These are phyloP conservation scores for Selenicereus undatus DNA, from an alignment of 148 eudicot genomes.

Conservation along the genomic window DNA sequence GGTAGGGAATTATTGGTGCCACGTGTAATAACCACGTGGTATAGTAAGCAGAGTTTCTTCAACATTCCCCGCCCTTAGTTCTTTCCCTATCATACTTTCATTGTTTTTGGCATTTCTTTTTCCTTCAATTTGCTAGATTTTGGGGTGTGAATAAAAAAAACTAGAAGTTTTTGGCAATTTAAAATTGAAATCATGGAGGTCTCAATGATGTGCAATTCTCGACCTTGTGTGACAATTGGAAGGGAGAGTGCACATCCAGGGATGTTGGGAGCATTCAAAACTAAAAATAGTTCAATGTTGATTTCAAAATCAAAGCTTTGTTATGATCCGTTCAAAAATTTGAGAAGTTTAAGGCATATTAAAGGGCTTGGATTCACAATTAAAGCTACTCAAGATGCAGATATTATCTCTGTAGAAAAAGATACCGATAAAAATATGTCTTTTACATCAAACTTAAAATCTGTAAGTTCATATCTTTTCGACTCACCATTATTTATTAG, in stretches of 20 bases:
- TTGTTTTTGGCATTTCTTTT: not conserved
- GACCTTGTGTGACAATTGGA: conserved; percentile 7
- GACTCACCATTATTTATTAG: too few species aligned
- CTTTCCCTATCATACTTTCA: not conserved
- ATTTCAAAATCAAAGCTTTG: conserved; percentile 11
- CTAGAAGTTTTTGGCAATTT: not conserved
- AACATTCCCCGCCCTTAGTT: not conserved
- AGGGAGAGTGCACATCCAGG: not conserved
- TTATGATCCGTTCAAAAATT: conserved; percentile 6
- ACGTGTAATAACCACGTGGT: not conserved
- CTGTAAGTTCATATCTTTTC: conserved; percentile 33
- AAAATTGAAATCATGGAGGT: conserved; percentile 13
- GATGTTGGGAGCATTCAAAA: conserved; percentile 11
- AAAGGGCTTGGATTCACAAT: conserved; percentile 22
- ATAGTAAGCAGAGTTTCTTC: not conserved
- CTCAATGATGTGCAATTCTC: conserved; percentile 19
- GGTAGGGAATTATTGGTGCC: not conserved
- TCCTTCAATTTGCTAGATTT: not conserved
- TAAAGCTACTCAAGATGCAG: conserved; percentile 28
- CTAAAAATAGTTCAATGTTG: not conserved
- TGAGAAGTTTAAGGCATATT: not conserved
- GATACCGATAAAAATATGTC: conserved; percentile 14
- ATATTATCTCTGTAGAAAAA: conserved; percentile 2
- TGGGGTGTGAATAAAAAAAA: not conserved
- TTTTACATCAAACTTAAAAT: conserved; percentile 20